phyloP scores from a whole-genome alignment of 2,329 filamentous ascomycete genomes.

The Cladosporium sp. region DNA sequence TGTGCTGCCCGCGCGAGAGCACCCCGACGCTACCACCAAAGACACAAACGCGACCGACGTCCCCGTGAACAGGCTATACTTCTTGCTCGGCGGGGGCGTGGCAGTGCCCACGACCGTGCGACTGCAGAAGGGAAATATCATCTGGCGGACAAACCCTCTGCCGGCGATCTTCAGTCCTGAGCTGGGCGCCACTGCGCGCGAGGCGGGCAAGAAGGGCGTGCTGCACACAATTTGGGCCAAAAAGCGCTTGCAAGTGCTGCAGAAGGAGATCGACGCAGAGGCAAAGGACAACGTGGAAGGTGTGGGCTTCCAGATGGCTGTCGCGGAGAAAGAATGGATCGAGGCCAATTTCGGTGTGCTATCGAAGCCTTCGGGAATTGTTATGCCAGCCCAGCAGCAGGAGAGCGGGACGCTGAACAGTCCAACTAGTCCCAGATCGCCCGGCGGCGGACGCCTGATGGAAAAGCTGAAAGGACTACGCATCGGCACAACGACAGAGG shows the following conservation, averaged over 20 bases:
- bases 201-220: slow-evolving; percentile 74
- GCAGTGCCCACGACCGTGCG: slow-evolving; percentile 71
- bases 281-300: slow-evolving; percentile 74
- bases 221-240: slow-evolving; percentile 90
- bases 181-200: slow-evolving; percentile 64
- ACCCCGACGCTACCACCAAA: slow-evolving; percentile 31
- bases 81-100: slow-evolving; percentile 72
- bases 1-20: slow-evolving; percentile 66
- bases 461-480: slow-evolving; percentile 80
- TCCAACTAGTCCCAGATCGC: slow-evolving; percentile 60
- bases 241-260: slow-evolving; percentile 71
- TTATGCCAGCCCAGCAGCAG: slow-evolving; percentile 32
- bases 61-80: slow-evolving; percentile 69
- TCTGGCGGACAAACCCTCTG: slow-evolving; percentile 71
- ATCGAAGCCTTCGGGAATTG: slow-evolving; percentile 44
- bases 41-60: slow-evolving; percentile 35
- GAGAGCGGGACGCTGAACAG: slow-evolving; percentile 41
- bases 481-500: slow-evolving; percentile 65
- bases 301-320: slow-evolving; percentile 78
- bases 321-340: slow-evolving; percentile 84
- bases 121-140: slow-evolving; percentile 50
- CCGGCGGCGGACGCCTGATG: slow-evolving; percentile 67
- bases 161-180: slow-evolving; percentile 83
- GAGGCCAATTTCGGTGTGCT: slow-evolving; percentile 72
- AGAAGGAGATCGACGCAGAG: slow-evolving; percentile 74